phyloP scores from a whole-genome alignment of 1,284 basidiomycete genomes.

The Trichosporon inkin region DNA sequence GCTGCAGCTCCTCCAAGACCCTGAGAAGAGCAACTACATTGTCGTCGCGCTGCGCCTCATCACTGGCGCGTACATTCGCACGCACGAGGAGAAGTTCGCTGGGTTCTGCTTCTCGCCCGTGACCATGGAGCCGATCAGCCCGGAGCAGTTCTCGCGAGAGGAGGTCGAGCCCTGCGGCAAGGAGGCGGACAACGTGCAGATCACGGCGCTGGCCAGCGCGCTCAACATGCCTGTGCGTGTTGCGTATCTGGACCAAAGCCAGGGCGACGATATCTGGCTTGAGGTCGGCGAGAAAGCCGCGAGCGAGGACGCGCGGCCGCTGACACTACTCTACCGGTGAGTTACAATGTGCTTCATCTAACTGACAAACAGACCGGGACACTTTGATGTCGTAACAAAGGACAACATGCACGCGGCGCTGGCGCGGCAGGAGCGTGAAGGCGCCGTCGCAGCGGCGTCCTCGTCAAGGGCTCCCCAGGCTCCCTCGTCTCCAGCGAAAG shows the following conservation, averaged over 20 bases:
- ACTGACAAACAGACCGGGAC: slow-evolving; percentile 59
- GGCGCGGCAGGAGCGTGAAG: neutral
- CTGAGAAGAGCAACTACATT: slow-evolving; percentile 46
- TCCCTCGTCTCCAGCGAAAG: too few species aligned
- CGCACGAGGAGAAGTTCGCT: slow-evolving; percentile 61
- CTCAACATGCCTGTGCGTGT: slow-evolving; percentile 66
- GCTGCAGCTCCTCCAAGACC: slow-evolving; percentile 43
- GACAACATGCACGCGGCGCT: slow-evolving; percentile 23
- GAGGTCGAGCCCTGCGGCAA: slow-evolving; percentile 75
- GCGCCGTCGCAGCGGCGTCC: neutral
- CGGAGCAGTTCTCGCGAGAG: slow-evolving; percentile 66
- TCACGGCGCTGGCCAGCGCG: slow-evolving; percentile 69
- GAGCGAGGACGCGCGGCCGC: slow-evolving; percentile 49
- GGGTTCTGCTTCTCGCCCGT: slow-evolving; percentile 73
- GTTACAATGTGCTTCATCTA: slow-evolving; percentile 29
- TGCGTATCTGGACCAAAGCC: slow-evolving; percentile 69
- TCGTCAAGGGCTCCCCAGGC: too few species aligned
- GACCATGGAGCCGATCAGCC: slow-evolving; percentile 58
- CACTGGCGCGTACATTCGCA: slow-evolving; percentile 74
- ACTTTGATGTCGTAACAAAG: slow-evolving; percentile 64
- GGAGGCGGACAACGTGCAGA: slow-evolving; percentile 85
- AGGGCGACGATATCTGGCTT: slow-evolving; percentile 57
- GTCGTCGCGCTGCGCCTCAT: slow-evolving; percentile 62
- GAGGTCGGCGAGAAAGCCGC: slow-evolving; percentile 56
- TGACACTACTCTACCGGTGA: slow-evolving; percentile 68